Evolutionary conservation across 495 filamentous ascomycete genomes (phyloP), one percentile per base, ranked within the genome.

Genomic region (Hapsidospora chrysogenum): DNA sequence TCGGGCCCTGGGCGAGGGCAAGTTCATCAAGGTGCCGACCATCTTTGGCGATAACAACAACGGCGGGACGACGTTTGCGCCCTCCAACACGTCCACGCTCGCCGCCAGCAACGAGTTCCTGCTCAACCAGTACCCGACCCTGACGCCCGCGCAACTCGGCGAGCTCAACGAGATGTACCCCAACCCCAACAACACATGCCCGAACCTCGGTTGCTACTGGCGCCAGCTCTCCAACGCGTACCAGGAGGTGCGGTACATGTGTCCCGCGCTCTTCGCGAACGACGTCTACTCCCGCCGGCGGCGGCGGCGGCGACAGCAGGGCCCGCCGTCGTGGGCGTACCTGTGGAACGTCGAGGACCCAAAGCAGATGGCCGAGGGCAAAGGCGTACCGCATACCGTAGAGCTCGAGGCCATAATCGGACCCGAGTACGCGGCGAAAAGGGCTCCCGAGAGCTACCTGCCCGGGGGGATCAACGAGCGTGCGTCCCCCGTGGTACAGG

Each of bases 201-300:
- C 42, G 0, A 44, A 59, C 21, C 39, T 56, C 3, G 53, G 53
- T 0, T 31, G 47, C 2, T 64, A 64, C 46, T 74, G 68, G 68
- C 57, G 58, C 1, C 61, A 66, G 10, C 51, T 61, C 4, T 54
- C 56, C 37, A 58, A 61, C 30, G 65, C 64, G 10, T 74, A 74
- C 45, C 78, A 77, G 16, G 74, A 84, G 42, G 63, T 81, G 38
- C 68, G 78, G n/a, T 84, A 84, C 53, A 76, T 61, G 45, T 85
- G 80, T 37, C 77, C 77, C 42, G 72, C 70, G 9, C 63, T 74
- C 41, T 51, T 73, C 9, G 62, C 68, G 15, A 74, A 73, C 49
- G 64, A 56, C 33, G 74, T 70, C 38, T 66, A 67, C 0, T 64
- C 66, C 6, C 60, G 70, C 17, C 57, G 58, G 38, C 43, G 64